Percentiles rank a stretch among this genome's conserved stretches.
Evolutionary conservation across 306 rosid genomes (phyloP).

Genomic region (Comarum palustre): DNA sequence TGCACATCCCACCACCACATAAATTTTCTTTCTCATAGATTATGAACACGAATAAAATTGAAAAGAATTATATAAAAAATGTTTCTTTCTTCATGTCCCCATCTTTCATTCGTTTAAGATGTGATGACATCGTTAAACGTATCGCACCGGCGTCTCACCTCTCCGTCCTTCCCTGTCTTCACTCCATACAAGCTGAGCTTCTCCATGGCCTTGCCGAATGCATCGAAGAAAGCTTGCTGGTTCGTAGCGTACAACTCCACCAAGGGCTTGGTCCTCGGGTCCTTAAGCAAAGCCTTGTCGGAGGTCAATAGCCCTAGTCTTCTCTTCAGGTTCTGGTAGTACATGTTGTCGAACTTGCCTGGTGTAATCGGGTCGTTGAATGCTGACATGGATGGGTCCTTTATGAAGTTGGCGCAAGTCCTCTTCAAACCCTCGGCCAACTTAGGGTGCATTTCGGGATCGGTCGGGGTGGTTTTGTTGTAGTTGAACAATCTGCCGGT

Average conservation of each 20-base stretch:
- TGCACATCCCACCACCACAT: neutral
- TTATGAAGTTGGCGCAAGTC: slow-evolving; percentile 34
- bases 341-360: slow-evolving; percentile 47
- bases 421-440: slow-evolving; percentile 39
- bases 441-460: slow-evolving; percentile 46
- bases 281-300: slow-evolving; percentile 31
- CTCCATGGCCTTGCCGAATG: slow-evolving; percentile 40
- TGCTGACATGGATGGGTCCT: slow-evolving; percentile 37
- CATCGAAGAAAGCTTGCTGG: slow-evolving; percentile 38
- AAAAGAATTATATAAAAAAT: neutral
- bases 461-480: slow-evolving; percentile 28
- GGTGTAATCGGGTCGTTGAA: slow-evolving; percentile 53
- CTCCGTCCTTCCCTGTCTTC: slow-evolving; percentile 44
- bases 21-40: neutral
- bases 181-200: slow-evolving; percentile 35
- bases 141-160: slow-evolving; percentile 51
- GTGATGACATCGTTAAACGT: slow-evolving; percentile 26
- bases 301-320: slow-evolving; percentile 42
- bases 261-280: slow-evolving; percentile 36
- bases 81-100: neutral
- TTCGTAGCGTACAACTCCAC: slow-evolving; percentile 38
- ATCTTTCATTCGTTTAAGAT: neutral
- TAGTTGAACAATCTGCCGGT: slow-evolving; percentile 31
- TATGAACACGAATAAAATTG: neutral
- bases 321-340: slow-evolving; percentile 39